Evolutionary conservation across 2,329 filamentous ascomycete species (phyloP).

Genomic region (Fragosphaeria purpurea): DNA sequence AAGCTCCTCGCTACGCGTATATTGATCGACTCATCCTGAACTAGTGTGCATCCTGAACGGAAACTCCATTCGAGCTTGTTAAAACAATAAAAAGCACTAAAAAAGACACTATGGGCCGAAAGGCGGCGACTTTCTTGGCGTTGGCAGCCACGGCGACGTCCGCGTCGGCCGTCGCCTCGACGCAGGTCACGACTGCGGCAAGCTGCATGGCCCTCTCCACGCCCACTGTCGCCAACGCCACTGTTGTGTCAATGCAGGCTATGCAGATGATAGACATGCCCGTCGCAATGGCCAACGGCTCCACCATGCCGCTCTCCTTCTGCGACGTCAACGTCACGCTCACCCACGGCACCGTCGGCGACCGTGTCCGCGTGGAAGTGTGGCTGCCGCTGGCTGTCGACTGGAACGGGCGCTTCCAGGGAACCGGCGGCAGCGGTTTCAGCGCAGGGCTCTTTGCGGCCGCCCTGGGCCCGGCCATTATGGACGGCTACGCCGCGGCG

Average conservation of each 20-base stretch:
- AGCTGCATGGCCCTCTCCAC: neutral
- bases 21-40: no score
- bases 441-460: constrained; percentile 14
- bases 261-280: constrained; percentile 2
- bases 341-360: constrained; percentile 24
- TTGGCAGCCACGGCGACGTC: no score
- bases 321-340: constrained; percentile 30
- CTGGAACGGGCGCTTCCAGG: constrained; percentile 25
- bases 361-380: constrained; percentile 22
- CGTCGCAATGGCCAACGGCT: neutral
- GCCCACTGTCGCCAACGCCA: neutral
- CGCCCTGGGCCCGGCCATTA: constrained; percentile 6
- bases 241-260: constrained; percentile 1
- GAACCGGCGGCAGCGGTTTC: constrained; percentile 23
- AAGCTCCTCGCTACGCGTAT: no score
- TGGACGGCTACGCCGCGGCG: constrained; percentile 10
- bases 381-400: constrained; percentile 20
- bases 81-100: neutral
- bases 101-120: neutral
- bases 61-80: neutral
- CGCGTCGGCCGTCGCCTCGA: neutral
- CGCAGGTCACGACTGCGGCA: neutral
- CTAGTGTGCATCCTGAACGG: neutral
- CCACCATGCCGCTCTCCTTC: constrained; percentile 3
- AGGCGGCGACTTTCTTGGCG: neutral